Evolutionary conservation across 2,329 filamentous ascomycete genomes (phyloP), one percentile per base, ranked within the genome.

Genomic region (Colletotrichum sp.): DNA sequence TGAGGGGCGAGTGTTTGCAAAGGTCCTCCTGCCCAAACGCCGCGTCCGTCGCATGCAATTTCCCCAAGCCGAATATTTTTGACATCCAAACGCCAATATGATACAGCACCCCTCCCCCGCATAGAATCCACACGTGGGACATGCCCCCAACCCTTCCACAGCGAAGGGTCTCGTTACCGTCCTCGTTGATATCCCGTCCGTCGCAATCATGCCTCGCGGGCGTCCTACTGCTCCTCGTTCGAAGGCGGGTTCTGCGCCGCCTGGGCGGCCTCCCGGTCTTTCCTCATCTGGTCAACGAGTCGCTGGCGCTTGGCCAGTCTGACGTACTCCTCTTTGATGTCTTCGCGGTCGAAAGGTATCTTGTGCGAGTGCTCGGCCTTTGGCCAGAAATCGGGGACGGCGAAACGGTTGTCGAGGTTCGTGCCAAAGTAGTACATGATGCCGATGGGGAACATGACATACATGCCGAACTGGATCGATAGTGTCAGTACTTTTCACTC

Each of bases 351-450:
- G 76, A 91, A 91, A 3, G 95, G 95, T 62, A 97, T 91, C 81
- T 90, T 91, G 86, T 97, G 93, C 76, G 93, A 93, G 83, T 96
- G 90, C 78, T 94, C 93, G 6, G 92, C 89, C 81, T 93, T 95
- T 32, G 97, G 97, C 97, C 97, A 99, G 89, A 99, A 99, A 74
- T 94, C 95, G 26, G 94, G 93, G 2, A 99, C 95, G 64, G 91
- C 88, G 89, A 99, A 99, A 78, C 95, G 94, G 79, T 94, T 91
- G 86, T 99, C 97, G 83, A 99, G 95, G 86, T 99, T 99, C 72
- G 96, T 98, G 84, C 97, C 97, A 86, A 99, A 99, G 89, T 99
- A 99, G 90, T 98, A 99, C 97, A 99, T 99, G 89, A 97, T 96
- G 81, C 95, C 96, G 82, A 99, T 99, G 21, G 97, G 97, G 87